Evolutionary conservation across 2,329 filamentous ascomycete genomes (phyloP).

Genomic region (Sporothrix variecibatus): DNA sequence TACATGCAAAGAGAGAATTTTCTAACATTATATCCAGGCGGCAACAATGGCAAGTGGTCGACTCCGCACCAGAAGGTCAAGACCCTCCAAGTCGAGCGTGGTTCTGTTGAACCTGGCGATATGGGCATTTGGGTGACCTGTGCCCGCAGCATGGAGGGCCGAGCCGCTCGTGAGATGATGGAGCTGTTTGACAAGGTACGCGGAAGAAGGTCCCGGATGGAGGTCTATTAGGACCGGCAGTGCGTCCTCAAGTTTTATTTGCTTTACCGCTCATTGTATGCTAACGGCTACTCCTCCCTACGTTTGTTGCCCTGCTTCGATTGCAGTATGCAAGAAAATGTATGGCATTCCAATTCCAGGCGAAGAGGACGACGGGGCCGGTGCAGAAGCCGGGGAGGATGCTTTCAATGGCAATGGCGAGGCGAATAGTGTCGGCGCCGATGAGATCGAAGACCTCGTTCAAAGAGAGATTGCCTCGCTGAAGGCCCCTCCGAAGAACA

Average conservation of each 20-base stretch:
- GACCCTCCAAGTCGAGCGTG: slow-evolving; percentile 46
- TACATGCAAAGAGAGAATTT: neutral
- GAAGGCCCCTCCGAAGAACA: slow-evolving; percentile 46
- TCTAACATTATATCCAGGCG: slow-evolving; percentile 40
- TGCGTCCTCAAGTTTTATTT: neutral
- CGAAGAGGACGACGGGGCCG: slow-evolving; percentile 30
- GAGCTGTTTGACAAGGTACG: slow-evolving; percentile 35
- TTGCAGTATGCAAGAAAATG: slow-evolving; percentile 63
- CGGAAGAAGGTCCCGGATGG: neutral
- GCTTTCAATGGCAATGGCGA: neutral
- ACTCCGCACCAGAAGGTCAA: slow-evolving; percentile 60
- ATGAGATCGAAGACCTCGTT: slow-evolving; percentile 75
- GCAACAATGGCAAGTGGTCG: slow-evolving; percentile 60
- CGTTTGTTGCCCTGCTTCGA: neutral
- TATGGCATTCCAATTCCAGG: slow-evolving; percentile 52
- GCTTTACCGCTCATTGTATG: neutral
- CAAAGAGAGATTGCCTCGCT: slow-evolving; percentile 69
- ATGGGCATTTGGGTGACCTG: slow-evolving; percentile 78
- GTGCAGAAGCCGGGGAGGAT: neutral
- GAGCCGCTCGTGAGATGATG: slow-evolving; percentile 67
- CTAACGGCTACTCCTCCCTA: neutral
- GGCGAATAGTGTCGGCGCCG: slow-evolving; percentile 39
- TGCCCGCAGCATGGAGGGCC: slow-evolving; percentile 68
- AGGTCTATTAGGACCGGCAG: neutral
- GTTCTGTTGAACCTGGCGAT: slow-evolving; percentile 65